Base-by-base conservation (phyloP, 2,329 filamentous ascomycete species). In the Alternaria atra region DNA sequence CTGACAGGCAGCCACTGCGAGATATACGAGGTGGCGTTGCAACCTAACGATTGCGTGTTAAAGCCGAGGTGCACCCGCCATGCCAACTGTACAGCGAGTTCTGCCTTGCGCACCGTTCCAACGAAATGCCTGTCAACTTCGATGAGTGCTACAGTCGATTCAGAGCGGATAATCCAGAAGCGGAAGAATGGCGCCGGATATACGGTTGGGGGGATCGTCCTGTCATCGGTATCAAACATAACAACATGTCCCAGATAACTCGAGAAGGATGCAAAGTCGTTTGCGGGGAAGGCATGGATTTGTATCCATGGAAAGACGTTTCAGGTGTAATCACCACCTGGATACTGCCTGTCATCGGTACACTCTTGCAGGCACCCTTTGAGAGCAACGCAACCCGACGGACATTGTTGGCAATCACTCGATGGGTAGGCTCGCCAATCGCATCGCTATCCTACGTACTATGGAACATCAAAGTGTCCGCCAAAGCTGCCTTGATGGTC, bases 381-480 rank as follows among this genome's bases (percentile, higher is more conserved):
- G 77, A 80, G 42, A 80, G 79, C 61, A 81, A 81, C 60, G 71
- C 70, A 2, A 70, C 75, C 42, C 71, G 63, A 60, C 63, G 70
- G n/a, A 81, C 80, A 1, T 7, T 79, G 2, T 61, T 79, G 10
- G 78, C 78, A 6, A 74, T 79, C 20, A 64, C 70, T 3, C 64
- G 77, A 44, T 81, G 78, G 78, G 64, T 77, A 1, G 78, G 79
- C 2, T 77, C 72, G 30, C 78, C 79, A 0, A 80, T 80, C 57
- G 73, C 73, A 5, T 75, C 70, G 13, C 63, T 80, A 2, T 68
- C 71, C 3, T 80, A 79, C 39, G 77, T 80, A 5, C 67, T 80
- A 2, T 80, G 78, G 79, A 79, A 80, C 48, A 80, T 80, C 66
- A 77, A 77, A 43, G 77, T 80, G 0, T 75, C 74, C 6, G 78